Conservation (phyloP, 129 eudicot genomes). For the Smallanthus sonchifolius region DNA sequence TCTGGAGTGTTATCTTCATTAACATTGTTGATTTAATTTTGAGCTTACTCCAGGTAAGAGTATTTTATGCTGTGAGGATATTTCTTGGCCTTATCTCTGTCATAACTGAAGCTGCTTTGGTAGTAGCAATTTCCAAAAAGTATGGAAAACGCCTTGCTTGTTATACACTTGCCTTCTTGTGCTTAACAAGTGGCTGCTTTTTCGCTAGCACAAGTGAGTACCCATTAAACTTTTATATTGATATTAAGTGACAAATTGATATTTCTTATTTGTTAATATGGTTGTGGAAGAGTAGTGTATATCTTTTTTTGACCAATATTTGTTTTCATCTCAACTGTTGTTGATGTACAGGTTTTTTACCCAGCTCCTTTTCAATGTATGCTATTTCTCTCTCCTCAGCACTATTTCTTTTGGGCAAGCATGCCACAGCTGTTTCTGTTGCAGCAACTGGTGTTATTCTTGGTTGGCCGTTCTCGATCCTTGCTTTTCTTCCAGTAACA, state of each 20-base stretch:
- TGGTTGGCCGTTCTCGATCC: conserved; percentile 95
- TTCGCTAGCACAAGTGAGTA: conserved; percentile 96
- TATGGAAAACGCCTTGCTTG: conserved; percentile 90
- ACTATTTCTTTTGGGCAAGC: conserved; percentile 60
- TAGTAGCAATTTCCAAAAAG: conserved; percentile 89
- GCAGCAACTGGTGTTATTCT: conserved; percentile 89
- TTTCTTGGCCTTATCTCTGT: conserved; percentile 88
- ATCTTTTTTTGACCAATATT: conserved; percentile 1
- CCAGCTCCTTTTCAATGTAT: conserved; percentile 97
- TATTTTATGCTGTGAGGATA: conserved; percentile 77
- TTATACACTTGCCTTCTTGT: conserved; percentile 81
- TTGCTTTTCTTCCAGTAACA: conserved; percentile 92
- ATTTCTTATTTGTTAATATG: background rate
- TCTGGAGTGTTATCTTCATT: background rate
- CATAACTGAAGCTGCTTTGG: conserved; percentile 79
- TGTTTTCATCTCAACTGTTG: background rate
- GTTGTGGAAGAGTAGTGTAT: background rate
- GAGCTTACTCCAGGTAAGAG: conserved; percentile 62
- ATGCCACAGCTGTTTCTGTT: conserved; percentile 75
- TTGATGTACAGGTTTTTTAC: conserved; percentile 70
- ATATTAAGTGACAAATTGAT: background rate
- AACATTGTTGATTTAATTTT: conserved; percentile 4
- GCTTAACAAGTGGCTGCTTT: conserved; percentile 94
- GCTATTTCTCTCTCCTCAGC: conserved; percentile 95
- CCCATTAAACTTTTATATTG: background rate